Conservation (phyloP, 2,329 filamentous ascomycete genomes). For the Fusarium subglutinans region DNA sequence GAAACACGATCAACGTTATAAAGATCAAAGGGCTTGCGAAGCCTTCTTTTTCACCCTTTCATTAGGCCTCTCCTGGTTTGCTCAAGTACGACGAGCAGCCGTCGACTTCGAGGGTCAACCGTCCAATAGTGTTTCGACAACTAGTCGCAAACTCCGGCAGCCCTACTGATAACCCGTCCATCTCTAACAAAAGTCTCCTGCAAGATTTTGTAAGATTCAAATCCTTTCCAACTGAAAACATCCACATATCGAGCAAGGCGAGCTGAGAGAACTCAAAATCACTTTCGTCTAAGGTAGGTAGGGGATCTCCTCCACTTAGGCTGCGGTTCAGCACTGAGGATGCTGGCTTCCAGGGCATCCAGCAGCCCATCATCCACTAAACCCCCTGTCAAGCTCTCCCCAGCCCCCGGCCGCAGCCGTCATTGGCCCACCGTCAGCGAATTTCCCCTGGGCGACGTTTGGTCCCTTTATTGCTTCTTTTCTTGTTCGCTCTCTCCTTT, state of each 20-base stretch:
- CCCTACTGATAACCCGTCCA: background rate
- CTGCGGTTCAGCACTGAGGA: slow-evolving; percentile 19
- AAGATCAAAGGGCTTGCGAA: slow-evolving; percentile 12
- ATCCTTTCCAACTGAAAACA: background rate
- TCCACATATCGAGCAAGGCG: slow-evolving; percentile 1
- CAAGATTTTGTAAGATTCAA: background rate
- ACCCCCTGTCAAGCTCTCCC: slow-evolving; percentile 16
- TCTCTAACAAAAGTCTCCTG: background rate
- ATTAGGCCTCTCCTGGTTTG: background rate
- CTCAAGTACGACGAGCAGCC: background rate
- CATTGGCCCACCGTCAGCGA: slow-evolving; percentile 33
- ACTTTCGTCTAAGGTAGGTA: background rate
- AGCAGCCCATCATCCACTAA: slow-evolving; percentile 25
- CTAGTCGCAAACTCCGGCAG: slow-evolving; percentile 14
- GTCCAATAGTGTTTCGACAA: slow-evolving; percentile 13
- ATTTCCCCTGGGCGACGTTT: slow-evolving; percentile 26
- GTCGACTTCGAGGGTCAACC: background rate
- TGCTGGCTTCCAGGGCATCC: slow-evolving; percentile 38
- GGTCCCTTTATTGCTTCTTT: slow-evolving; percentile 34
- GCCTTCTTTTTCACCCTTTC: background rate
- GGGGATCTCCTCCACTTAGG: slow-evolving; percentile 1
- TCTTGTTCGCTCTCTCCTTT: slow-evolving; percentile 28
- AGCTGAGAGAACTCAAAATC: slow-evolving; percentile 17
- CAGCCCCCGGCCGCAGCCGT: slow-evolving; percentile 12
- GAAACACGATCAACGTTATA: slow-evolving; percentile 1